Evolutionary conservation across 306 rosid genomes (phyloP).

Genomic region (Hippophae rhamnoides): DNA sequence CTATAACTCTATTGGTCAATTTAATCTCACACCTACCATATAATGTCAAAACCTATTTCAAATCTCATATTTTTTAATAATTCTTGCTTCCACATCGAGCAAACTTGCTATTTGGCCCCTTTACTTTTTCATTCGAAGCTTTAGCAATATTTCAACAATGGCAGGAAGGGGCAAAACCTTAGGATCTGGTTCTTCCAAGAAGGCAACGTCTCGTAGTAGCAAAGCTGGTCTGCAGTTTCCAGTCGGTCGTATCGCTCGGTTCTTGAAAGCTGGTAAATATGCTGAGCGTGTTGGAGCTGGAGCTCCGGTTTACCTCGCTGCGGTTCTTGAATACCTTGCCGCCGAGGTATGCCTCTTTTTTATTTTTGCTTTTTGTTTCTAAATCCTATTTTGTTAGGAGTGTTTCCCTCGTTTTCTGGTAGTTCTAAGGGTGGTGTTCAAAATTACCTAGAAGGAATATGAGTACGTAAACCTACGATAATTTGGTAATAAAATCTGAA

Average conservation of each 20-base stretch:
- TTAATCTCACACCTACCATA: slow-evolving; percentile 22
- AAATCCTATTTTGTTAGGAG: too few relatives aligned
- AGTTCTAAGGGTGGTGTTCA: slow-evolving; percentile 50
- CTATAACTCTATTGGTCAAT: slow-evolving; percentile 27
- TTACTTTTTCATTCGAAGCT: neutral
- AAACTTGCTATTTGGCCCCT: neutral
- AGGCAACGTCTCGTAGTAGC: slow-evolving; percentile 75
- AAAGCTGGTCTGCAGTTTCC: slow-evolving; percentile 91
- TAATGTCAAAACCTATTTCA: neutral
- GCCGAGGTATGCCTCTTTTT: slow-evolving; percentile 47
- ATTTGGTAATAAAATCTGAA: too few relatives aligned
- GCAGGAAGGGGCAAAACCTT: slow-evolving; percentile 74
- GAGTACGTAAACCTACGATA: neutral
- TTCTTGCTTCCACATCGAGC: too few relatives aligned
- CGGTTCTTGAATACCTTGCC: slow-evolving; percentile 84
- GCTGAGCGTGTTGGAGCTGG: slow-evolving; percentile 93
- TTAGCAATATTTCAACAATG: slow-evolving; percentile 18
- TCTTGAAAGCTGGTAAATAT: slow-evolving; percentile 78
- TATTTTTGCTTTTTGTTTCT: neutral
- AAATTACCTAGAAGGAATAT: neutral
- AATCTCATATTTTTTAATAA: neutral
- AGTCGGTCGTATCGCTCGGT: slow-evolving; percentile 86
- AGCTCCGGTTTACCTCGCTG: slow-evolving; percentile 89
- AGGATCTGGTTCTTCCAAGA: slow-evolving; percentile 67
- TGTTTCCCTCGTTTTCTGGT: neutral